These are phyloP conservation scores for Candida sakaeoensis DNA, from an alignment of 805 yeast species.

Conservation along the genomic window DNA sequence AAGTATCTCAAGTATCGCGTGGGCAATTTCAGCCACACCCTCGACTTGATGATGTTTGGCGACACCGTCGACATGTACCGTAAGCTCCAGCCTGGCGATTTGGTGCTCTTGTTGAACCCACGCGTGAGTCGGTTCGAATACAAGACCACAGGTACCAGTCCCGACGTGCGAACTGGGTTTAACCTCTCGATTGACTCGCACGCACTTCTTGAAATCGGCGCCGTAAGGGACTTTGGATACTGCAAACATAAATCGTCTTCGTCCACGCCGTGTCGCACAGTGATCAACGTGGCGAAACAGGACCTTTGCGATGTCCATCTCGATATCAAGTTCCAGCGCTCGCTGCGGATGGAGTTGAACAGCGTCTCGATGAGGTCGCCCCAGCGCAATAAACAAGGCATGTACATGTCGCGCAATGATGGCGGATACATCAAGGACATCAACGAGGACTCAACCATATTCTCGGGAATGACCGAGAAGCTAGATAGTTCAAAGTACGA, in stretches of 20 bases:
- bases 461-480: conserved; percentile 20
- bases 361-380: conserved; percentile 60
- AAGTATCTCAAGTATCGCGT: conserved; percentile 61
- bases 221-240: conserved; percentile 59
- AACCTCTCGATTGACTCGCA: conserved; percentile 50
- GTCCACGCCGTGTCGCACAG: conserved; percentile 59
- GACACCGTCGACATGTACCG: conserved; percentile 66
- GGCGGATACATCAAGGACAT: conserved; percentile 12
- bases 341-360: conserved; percentile 72
- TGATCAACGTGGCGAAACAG: conserved; percentile 52
- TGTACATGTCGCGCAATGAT: conserved; percentile 13
- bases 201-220: conserved; percentile 70
- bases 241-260: conserved; percentile 49
- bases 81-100: conserved; percentile 71
- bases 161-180: conserved; percentile 31
- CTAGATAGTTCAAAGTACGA: conserved; percentile 39
- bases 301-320: conserved; percentile 71
- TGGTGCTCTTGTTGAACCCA: conserved; percentile 76
- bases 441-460: conserved; percentile 10
- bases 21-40: conserved; percentile 61
- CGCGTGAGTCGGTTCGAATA: conserved; percentile 35
- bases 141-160: conserved; percentile 5
- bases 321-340: conserved; percentile 50
- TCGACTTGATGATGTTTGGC: conserved; percentile 64
- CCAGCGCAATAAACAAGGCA: conserved; percentile 19